phyloP scores from a whole-genome alignment of 1,284 basidiomycete genomes.

The Moesziomyces sp. region DNA sequence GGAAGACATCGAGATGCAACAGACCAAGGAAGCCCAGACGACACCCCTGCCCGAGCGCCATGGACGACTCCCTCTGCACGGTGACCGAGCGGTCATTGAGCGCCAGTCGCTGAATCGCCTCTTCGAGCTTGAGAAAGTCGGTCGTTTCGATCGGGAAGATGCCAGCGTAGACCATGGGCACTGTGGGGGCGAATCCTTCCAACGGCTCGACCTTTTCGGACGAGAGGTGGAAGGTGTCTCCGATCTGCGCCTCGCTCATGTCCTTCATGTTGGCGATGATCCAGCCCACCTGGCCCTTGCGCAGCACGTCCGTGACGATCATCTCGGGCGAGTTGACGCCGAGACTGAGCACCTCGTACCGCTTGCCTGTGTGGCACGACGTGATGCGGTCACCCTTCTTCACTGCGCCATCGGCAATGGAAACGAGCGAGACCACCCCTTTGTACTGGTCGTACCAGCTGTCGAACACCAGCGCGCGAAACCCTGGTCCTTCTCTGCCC shows the following conservation, averaged over 20 bases:
- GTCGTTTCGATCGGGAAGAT: slow-evolving; percentile 91
- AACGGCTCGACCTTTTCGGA: slow-evolving; percentile 83
- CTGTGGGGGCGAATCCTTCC: slow-evolving; percentile 90
- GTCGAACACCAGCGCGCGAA: slow-evolving; percentile 89
- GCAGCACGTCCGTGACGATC: slow-evolving; percentile 71
- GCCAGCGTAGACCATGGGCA: slow-evolving; percentile 97
- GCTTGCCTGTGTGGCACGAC: slow-evolving; percentile 86
- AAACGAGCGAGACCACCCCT: slow-evolving; percentile 92
- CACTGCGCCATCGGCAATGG: slow-evolving; percentile 74
- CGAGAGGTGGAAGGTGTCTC: slow-evolving; percentile 87
- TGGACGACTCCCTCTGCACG: slow-evolving; percentile 89
- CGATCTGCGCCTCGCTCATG: slow-evolving; percentile 92
- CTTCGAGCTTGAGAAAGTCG: slow-evolving; percentile 93
- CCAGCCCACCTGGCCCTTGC: slow-evolving; percentile 86
- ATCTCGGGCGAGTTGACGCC: slow-evolving; percentile 85
- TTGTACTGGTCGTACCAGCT: slow-evolving; percentile 92
- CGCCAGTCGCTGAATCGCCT: slow-evolving; percentile 87
- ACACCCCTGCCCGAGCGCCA: slow-evolving; percentile 93
- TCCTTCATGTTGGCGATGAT: slow-evolving; percentile 93
- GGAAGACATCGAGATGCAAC: slow-evolving; percentile 95
- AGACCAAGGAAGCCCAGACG: slow-evolving; percentile 95
- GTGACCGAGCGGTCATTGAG: slow-evolving; percentile 90
- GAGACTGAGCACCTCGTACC: slow-evolving; percentile 90
- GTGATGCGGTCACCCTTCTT: slow-evolving; percentile 75
- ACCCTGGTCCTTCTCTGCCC: slow-evolving; percentile 48